Percentiles rank a stretch among this genome's conserved stretches.
These are phyloP conservation scores for Coemansia umbellata DNA, from an alignment of 192 early-diverging fungal genomes.

Conservation along the genomic window DNA sequence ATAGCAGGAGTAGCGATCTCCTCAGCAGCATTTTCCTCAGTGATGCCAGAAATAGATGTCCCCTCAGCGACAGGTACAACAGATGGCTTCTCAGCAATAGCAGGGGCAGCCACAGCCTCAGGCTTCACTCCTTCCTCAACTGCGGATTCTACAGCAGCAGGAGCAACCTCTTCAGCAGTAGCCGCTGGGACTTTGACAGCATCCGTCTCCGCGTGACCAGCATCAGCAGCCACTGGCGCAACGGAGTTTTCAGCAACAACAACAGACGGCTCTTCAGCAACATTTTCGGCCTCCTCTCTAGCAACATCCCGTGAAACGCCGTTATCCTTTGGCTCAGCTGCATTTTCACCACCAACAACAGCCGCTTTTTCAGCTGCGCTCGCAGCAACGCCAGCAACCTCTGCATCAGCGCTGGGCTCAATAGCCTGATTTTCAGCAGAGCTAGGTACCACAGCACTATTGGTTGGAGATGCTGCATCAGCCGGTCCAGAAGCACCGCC, in stretches of 20 bases:
- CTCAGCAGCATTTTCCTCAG: not conserved
- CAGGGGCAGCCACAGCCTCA: constrained; percentile 4
- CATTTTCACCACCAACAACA: not conserved
- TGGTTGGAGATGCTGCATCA: not conserved
- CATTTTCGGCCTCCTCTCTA: no score
- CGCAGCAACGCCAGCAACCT: not conserved
- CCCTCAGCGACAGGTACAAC: constrained; percentile 4
- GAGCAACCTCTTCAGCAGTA: constrained; percentile 5
- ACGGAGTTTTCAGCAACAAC: not conserved
- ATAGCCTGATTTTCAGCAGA: constrained; percentile 2
- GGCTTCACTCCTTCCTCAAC: constrained; percentile 2
- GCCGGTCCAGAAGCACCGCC: not conserved
- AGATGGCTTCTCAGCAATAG: not conserved
- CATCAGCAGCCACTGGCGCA: not conserved
- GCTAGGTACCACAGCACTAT: no score
- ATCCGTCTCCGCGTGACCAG: constrained; percentile 5
- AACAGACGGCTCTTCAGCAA: constrained; percentile 9
- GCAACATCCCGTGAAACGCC: not conserved
- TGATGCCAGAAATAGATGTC: not conserved
- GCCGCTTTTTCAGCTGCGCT: not conserved
- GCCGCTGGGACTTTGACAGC: constrained; percentile 5
- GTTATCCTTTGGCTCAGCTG: not conserved
- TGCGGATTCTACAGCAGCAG: not conserved
- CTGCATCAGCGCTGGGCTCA: not conserved
- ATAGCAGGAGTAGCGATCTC: constrained; percentile 3